A percentile compares a stretch with the other conserved stretches of the same genome.
Conservation (phyloP, 2,329 filamentous ascomycete species). For the Monosporascus sp. region DNA sequence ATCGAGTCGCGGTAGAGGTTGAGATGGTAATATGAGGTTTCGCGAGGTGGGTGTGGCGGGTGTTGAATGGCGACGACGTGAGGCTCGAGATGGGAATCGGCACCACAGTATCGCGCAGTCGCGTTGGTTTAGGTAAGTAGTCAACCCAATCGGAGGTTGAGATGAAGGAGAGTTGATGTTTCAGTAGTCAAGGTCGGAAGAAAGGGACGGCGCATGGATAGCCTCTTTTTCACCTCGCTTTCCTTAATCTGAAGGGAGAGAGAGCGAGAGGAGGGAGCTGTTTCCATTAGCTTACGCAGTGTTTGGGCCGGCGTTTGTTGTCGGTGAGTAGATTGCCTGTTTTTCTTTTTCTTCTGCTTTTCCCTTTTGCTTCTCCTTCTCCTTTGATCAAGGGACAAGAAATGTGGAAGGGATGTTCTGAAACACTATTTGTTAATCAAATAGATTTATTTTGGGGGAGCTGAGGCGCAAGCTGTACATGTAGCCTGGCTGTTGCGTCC, state of each 20-base stretch:
- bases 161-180: neutral
- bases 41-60: neutral
- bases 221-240: neutral
- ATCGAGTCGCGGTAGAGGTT: neutral
- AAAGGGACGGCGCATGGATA: neutral
- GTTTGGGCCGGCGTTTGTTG: neutral
- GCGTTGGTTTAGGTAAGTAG: neutral
- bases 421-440: constrained; percentile 4
- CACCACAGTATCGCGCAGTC: neutral
- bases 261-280: neutral
- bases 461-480: constrained; percentile 3
- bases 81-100: neutral
- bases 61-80: neutral
- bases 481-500: neutral
- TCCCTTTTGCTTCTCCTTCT: neutral
- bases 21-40: neutral
- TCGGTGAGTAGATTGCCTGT: neutral
- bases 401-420: constrained; percentile 2
- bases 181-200: neutral
- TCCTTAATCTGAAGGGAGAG: neutral
- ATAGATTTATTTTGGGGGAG: neutral
- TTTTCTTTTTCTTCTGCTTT: neutral
- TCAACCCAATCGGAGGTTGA: neutral
- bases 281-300: neutral
- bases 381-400: neutral